Conservation (phyloP, 768 basidiomycete genomes). For the Tephrocybe sp. region DNA sequence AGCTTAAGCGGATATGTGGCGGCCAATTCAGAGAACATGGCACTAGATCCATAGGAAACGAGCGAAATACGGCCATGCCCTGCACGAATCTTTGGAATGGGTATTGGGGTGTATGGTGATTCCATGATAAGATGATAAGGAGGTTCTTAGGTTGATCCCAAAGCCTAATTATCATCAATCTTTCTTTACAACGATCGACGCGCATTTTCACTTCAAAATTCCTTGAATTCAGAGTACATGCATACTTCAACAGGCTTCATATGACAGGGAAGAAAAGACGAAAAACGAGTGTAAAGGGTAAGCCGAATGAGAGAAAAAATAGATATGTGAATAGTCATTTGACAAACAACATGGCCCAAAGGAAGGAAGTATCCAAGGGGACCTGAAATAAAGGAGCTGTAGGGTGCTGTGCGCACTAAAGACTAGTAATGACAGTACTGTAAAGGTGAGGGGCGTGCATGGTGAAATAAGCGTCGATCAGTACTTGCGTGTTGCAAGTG, state of each 20-base stretch:
- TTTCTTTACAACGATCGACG: no score
- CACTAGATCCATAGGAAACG: constrained; percentile 47
- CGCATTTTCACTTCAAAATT: no score
- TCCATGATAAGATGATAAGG: constrained; percentile 13
- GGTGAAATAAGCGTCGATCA: constrained; percentile 29
- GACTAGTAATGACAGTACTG: constrained; percentile 15
- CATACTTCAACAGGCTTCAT: constrained; percentile 17
- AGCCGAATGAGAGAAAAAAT: constrained; percentile 2
- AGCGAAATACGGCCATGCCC: constrained; percentile 63
- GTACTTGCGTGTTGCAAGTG: constrained; percentile 83
- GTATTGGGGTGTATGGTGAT: constrained; percentile 3
- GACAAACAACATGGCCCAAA: constrained; percentile 8
- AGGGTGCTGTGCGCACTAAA: constrained; percentile 11
- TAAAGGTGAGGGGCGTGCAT: constrained; percentile 10
- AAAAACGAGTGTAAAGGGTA: constrained; percentile 10
- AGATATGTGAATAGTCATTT: constrained; percentile 14
- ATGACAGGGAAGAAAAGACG: constrained; percentile 12
- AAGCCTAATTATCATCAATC: not conserved
- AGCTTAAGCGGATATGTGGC: constrained; percentile 89
- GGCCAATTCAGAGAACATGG: constrained; percentile 69
- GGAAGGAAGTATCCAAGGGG: constrained; percentile 21
- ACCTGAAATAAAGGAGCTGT: constrained; percentile 22
- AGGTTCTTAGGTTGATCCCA: not conserved
- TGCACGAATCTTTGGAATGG: constrained; percentile 28
- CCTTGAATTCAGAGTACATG: not conserved